Evolutionary conservation across 1,284 basidiomycete genomes (phyloP).

Genomic region (Microbotryum saponariae): DNA sequence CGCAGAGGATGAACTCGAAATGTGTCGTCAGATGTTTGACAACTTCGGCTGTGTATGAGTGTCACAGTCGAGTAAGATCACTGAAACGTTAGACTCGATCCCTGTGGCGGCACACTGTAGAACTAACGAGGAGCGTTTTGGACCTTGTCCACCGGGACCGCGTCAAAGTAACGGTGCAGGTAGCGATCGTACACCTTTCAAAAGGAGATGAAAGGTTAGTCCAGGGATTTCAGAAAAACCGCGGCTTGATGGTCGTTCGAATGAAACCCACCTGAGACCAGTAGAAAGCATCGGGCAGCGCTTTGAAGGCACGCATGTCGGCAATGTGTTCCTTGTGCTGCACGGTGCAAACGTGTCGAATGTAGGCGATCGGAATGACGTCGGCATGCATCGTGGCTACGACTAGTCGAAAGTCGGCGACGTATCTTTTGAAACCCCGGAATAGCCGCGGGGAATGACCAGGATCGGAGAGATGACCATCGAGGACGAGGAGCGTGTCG

Average conservation of each 20-base stretch:
- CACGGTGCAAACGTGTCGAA: constrained; percentile 31
- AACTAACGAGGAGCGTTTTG: constrained; percentile 67
- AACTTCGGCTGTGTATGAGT: constrained; percentile 32
- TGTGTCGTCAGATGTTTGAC: constrained; percentile 54
- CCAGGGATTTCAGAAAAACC: no score
- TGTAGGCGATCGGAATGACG: constrained; percentile 24
- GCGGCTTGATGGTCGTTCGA: background rate
- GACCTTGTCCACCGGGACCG: constrained; percentile 76
- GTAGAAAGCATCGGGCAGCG: constrained; percentile 31
- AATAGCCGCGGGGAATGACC: no score
- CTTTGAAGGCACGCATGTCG: constrained; percentile 31
- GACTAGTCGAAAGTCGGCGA: constrained; percentile 32
- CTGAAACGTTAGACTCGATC: no score
- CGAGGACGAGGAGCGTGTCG: no score
- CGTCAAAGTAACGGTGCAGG: constrained; percentile 96
- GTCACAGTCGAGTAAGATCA: background rate
- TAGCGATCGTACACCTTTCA: constrained; percentile 62
- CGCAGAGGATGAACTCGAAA: constrained; percentile 91
- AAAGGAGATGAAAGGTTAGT: background rate
- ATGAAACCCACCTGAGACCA: constrained; percentile 30
- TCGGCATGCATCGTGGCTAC: constrained; percentile 35
- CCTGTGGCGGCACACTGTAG: background rate
- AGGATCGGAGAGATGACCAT: no score
- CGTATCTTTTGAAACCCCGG: constrained; percentile 2
- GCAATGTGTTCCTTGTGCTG: constrained; percentile 32